These are phyloP conservation scores for Crithidia acanthocephali DNA, from an alignment of 208 protist genomes.

Conservation along the genomic window DNA sequence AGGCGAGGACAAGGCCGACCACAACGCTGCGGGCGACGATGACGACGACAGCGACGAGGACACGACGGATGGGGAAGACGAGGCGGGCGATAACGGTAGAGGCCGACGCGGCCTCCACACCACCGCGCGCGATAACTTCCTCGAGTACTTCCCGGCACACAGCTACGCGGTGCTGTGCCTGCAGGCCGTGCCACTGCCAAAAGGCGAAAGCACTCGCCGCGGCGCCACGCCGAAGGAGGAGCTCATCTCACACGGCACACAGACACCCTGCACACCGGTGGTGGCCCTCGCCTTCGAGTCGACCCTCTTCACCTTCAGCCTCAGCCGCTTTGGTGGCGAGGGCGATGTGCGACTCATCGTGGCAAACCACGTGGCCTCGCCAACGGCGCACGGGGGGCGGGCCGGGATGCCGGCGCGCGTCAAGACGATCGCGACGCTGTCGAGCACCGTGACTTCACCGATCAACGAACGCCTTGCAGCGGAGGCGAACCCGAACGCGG, in stretches of 20 bases:
- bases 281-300: constrained; percentile 32
- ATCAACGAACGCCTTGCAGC: background rate
- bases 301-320: constrained; percentile 37
- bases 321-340: constrained; percentile 38
- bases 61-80: background rate
- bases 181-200: constrained; percentile 27
- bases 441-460: background rate
- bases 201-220: constrained; percentile 1
- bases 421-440: background rate
- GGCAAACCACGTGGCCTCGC: constrained; percentile 11
- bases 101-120: background rate
- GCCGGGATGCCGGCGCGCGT: constrained; percentile 10
- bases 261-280: constrained; percentile 22
- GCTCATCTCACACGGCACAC: background rate
- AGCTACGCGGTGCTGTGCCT: constrained; percentile 52
- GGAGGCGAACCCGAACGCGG: background rate
- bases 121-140: constrained; percentile 24
- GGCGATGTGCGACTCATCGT: constrained; percentile 37
- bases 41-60: background rate
- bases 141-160: constrained; percentile 66
- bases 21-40: background rate
- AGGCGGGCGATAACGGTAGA: background rate
- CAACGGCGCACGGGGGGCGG: background rate
- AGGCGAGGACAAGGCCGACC: background rate
- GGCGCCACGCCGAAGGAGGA: constrained; percentile 8